Evolutionary conservation across 768 basidiomycete species (phyloP).

Genomic region (Mycena vitilis): DNA sequence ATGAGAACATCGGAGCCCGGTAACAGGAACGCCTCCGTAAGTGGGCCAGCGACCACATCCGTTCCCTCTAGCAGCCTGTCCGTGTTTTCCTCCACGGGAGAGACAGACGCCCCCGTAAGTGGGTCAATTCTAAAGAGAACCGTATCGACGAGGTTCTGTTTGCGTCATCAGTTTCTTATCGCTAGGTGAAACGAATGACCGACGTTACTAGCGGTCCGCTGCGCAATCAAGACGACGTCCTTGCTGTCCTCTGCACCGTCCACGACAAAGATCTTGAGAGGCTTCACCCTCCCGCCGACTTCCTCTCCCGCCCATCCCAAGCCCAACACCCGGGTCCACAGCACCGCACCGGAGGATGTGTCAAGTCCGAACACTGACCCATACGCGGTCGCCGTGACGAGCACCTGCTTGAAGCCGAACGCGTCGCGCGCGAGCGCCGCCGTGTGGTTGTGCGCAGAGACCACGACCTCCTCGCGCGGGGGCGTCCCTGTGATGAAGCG

Average conservation of each 20-base stretch:
- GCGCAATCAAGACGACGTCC: conserved; percentile 71
- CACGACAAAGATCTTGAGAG: conserved; percentile 70
- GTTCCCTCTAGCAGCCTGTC: conserved; percentile 63
- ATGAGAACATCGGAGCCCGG: conserved; percentile 64
- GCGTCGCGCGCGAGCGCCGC: conserved; percentile 70
- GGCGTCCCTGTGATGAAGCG: conserved; percentile 77
- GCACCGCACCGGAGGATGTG: conserved; percentile 76
- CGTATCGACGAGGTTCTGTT: conserved; percentile 72
- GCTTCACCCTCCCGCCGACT: conserved; percentile 66
- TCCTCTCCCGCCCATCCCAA: conserved; percentile 70
- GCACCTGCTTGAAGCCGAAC: conserved; percentile 89
- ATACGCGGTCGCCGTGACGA: conserved; percentile 74
- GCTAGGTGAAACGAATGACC: conserved; percentile 37
- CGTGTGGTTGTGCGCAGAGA: conserved; percentile 45
- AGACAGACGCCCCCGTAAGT: conserved; percentile 76
- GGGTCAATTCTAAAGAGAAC: conserved; percentile 84
- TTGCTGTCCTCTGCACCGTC: conserved; percentile 61
- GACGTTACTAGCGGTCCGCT: conserved; percentile 73
- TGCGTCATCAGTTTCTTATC: conserved; percentile 9
- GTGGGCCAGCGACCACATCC: conserved; percentile 69
- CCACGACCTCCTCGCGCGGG: conserved; percentile 56
- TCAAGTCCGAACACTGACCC: conserved; percentile 90
- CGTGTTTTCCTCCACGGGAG: conserved; percentile 44
- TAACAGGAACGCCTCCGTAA: conserved; percentile 70
- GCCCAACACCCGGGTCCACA: conserved; percentile 87